Conservation (phyloP, 2,329 filamentous ascomycete genomes). For the Pseudogymnoascus sp. region DNA sequence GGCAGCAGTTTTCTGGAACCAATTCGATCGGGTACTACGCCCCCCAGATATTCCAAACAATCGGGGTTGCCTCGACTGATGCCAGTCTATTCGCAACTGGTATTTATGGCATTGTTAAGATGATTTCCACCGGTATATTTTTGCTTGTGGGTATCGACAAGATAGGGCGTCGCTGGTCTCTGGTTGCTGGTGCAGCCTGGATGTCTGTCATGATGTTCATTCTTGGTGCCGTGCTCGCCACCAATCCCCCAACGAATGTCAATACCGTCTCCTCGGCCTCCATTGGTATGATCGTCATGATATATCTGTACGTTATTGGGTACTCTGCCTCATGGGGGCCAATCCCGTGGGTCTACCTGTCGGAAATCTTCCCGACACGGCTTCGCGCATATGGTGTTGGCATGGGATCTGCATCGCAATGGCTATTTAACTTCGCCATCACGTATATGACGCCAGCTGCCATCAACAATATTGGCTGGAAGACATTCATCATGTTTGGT, state of each 20-base stretch:
- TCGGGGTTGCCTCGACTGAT: constrained; percentile 49
- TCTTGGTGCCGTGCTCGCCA: constrained; percentile 39
- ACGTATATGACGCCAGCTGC: constrained; percentile 43
- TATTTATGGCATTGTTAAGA: constrained; percentile 64
- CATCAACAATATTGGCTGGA: constrained; percentile 39
- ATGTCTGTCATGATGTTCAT: constrained; percentile 47
- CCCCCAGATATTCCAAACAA: constrained; percentile 52
- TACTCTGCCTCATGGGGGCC: constrained; percentile 47
- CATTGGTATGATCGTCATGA: constrained; percentile 20
- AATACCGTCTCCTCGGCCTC: constrained; percentile 36
- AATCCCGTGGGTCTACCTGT: constrained; percentile 43
- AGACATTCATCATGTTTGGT: constrained; percentile 40
- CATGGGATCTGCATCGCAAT: constrained; percentile 58
- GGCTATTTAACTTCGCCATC: constrained; percentile 65
- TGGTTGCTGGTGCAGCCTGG: constrained; percentile 40
- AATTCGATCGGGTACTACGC: constrained; percentile 22
- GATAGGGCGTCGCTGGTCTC: constrained; percentile 39
- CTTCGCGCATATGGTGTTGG: constrained; percentile 47
- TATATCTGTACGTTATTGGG: constrained; percentile 26
- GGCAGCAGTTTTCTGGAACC: constrained; percentile 30
- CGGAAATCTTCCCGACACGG: constrained; percentile 44
- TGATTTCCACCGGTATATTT: constrained; percentile 52
- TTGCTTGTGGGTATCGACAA: constrained; percentile 34
- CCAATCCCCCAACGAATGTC: constrained; percentile 29
- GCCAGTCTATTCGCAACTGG: constrained; percentile 61